Percentiles rank a stretch among this genome's conserved stretches.
Conservation (phyloP, 1,284 basidiomycete genomes). For the Mycena sp. region DNA sequence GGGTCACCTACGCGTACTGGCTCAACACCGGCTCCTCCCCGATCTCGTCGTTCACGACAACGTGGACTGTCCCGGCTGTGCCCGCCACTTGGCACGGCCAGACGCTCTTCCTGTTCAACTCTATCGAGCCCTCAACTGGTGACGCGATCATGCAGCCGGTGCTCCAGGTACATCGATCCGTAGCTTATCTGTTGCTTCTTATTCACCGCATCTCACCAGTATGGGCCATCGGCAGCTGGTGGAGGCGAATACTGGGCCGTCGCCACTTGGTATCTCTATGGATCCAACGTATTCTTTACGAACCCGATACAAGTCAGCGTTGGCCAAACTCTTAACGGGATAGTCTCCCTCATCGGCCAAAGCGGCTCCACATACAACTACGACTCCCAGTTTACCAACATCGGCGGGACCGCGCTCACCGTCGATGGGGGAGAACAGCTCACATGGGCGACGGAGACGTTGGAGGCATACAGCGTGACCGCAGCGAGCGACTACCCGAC, state of each 20-base stretch:
- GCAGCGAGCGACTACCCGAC: too few relatives aligned
- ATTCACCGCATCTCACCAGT: too few relatives aligned
- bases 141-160: conserved; percentile 18
- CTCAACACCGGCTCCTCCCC: too few relatives aligned
- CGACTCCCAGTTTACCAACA: conserved; percentile 8
- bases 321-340: too few relatives aligned
- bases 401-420: conserved; percentile 6
- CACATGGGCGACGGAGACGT: too few relatives aligned
- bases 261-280: not conserved
- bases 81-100: too few relatives aligned
- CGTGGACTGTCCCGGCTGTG: too few relatives aligned
- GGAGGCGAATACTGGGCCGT: conserved; percentile 18
- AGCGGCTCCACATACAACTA: conserved; percentile 4
- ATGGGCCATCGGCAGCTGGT: conserved; percentile 15
- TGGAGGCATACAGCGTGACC: too few relatives aligned
- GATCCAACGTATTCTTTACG: not conserved
- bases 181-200: not conserved
- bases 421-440: not conserved
- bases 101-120: conserved; percentile 25
- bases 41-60: too few relatives aligned
- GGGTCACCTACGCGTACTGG: too few relatives aligned
- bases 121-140: conserved; percentile 11
- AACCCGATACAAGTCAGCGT: not conserved
- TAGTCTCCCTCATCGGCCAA: not conserved
- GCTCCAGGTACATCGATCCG: not conserved